Conservation (phyloP, 2,329 filamentous ascomycete genomes). For the Cercospora nicotianae region DNA sequence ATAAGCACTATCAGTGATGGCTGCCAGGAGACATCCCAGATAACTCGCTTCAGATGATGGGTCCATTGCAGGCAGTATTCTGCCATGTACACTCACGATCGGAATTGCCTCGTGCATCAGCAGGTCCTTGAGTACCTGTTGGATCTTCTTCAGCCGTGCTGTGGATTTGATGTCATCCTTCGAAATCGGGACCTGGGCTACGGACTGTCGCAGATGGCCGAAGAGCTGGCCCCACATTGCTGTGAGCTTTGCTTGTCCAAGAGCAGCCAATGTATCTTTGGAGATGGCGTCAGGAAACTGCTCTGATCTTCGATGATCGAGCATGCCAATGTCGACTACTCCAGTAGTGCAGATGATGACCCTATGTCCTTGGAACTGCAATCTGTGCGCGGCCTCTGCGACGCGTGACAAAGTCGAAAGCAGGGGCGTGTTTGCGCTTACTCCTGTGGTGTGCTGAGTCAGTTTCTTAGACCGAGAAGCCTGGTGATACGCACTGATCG, state of each 20-base stretch:
- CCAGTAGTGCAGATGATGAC: background rate
- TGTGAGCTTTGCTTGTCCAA: background rate
- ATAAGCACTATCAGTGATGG: background rate
- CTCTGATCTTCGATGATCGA: background rate
- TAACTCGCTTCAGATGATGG: background rate
- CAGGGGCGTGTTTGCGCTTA: background rate
- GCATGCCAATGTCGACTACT: background rate
- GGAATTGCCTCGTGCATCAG: background rate
- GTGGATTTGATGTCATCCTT: background rate
- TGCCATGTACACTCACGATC: background rate
- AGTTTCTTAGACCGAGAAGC: background rate
- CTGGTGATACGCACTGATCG: background rate
- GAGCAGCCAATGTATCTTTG: background rate
- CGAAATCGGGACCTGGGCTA: background rate
- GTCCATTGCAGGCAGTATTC: background rate
- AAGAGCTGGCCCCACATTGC: background rate
- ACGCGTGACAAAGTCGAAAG: background rate
- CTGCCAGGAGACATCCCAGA: background rate
- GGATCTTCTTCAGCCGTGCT: background rate
- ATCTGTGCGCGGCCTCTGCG: background rate
- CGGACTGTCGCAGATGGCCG: background rate
- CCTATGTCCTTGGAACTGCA: background rate
- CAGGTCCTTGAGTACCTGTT: background rate
- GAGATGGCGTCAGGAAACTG: background rate
- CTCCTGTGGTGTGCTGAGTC: background rate